These are phyloP conservation scores for Hirschioporus abietinus DNA, from an alignment of 768 basidiomycete species.

Conservation along the genomic window DNA sequence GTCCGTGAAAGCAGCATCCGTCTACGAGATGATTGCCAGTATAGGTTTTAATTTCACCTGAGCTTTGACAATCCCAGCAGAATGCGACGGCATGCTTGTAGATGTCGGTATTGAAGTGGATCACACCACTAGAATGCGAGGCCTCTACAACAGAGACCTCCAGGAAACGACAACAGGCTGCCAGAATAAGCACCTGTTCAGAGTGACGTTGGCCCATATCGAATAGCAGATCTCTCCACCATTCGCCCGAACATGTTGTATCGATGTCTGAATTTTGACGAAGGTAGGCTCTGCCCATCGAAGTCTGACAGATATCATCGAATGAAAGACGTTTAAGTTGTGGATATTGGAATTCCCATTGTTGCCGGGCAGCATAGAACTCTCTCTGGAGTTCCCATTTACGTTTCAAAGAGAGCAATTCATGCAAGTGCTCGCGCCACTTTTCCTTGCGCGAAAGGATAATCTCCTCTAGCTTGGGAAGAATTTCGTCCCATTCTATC, in stretches of 20 bases:
- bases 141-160: neutral
- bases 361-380: neutral
- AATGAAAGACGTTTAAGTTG: neutral
- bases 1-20: neutral
- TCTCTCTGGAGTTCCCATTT: neutral
- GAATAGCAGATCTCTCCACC: neutral
- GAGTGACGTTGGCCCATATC: neutral
- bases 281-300: neutral
- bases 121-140: neutral
- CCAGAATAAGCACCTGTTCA: neutral
- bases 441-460: neutral
- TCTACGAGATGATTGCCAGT: neutral
- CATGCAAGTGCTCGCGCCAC: neutral
- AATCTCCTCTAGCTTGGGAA: neutral
- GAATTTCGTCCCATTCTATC: neutral
- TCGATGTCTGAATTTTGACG: neutral
- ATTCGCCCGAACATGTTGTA: neutral
- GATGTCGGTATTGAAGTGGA: neutral
- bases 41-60: neutral
- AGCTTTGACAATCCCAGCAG: neutral
- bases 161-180: neutral
- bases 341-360: neutral
- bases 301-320: neutral
- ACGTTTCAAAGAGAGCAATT: neutral
- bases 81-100: neutral